phyloP scores from a whole-genome alignment of 2,329 filamentous ascomycete species.

The Penicillium sp. region DNA sequence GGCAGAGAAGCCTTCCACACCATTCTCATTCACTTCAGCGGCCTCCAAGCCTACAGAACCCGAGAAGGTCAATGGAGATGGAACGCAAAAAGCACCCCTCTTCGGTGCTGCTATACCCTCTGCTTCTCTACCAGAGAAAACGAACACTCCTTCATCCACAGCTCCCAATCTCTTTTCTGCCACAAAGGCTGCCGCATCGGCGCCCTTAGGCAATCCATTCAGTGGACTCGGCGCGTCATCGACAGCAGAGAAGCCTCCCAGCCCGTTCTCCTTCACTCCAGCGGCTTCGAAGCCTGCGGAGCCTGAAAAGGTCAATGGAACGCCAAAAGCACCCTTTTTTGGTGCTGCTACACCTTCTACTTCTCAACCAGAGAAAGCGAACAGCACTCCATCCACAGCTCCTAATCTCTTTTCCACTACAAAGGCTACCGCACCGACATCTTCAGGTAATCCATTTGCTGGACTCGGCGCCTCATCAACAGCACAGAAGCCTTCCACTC shows the following conservation, averaged over 20 bases:
- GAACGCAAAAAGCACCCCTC: background rate
- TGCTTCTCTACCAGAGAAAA: background rate
- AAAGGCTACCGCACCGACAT: background rate
- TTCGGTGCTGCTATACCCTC: background rate
- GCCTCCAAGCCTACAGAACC: background rate
- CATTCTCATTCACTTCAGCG: background rate
- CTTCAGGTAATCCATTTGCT: background rate
- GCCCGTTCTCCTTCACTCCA: background rate
- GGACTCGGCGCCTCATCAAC: constrained; percentile 2
- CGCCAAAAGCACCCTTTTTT: background rate
- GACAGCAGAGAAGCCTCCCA: constrained; percentile 2
- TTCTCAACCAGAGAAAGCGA: background rate
- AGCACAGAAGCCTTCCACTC: constrained; percentile 1
- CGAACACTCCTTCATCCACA: background rate
- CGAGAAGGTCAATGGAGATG: background rate
- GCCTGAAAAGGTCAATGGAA: background rate
- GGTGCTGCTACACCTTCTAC: background rate
- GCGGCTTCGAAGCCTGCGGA: background rate
- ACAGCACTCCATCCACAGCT: background rate
- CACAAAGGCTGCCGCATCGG: background rate
- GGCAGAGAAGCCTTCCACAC: constrained; percentile 1
- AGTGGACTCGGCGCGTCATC: constrained; percentile 1
- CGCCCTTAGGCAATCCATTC: background rate
- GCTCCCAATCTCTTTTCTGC: constrained; percentile 6
- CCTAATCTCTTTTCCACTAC: constrained; percentile 3